Evolutionary conservation across 1,284 basidiomycete genomes (phyloP), one percentile per base, ranked within the genome.

Genomic region (Pseudozyma hubeiensis): DNA sequence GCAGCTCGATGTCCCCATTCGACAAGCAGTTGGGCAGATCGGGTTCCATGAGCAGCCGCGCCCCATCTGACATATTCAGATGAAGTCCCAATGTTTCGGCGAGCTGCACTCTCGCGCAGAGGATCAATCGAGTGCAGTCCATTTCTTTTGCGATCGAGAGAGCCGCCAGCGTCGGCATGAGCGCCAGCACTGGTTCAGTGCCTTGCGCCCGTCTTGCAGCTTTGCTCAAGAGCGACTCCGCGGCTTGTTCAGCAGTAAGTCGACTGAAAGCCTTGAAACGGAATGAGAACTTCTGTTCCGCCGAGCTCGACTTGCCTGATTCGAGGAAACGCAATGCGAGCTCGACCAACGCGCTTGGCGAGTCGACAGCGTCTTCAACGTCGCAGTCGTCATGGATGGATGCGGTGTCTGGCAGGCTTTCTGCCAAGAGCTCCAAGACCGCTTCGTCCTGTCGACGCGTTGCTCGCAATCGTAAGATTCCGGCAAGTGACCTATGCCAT

Each of bases 61-160:
- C 64, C 35, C 61, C 55, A 16, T 64, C 60, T 24, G 57, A 57
- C 70, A 73, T 64, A 17, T 49, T 37, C 34, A 73, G 61, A 30
- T 73, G 50, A 3, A 67, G 34, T 4, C 64, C 70, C 55, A 73
- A 19, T 19, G 64, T 63, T 52, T 73, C 70, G 13, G 57, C 70
- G 11, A 73, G 64, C 45, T 62, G 61, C 0, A 67, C 48, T 34
- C 47, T 52, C 14, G 64, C 57, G 16, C 50, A 24, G 14, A 58
- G 61, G 29, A 63, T 49, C 44, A 73, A 17, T 11, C 64, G 64
- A 19, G 39, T 60, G 44, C 48, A 64, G 19, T 73, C 57, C 61
- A 67, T 64, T 6, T 68, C 57, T 47, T 68, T 73, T 10, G 70
- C 70, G 34, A 64, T 62, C 39, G 64, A 60, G 1, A 73, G 64